Percentiles rank a stretch among this genome's conserved stretches.
Evolutionary conservation across 1,284 basidiomycete species (phyloP).

Genomic region (Spongiforma sp.): DNA sequence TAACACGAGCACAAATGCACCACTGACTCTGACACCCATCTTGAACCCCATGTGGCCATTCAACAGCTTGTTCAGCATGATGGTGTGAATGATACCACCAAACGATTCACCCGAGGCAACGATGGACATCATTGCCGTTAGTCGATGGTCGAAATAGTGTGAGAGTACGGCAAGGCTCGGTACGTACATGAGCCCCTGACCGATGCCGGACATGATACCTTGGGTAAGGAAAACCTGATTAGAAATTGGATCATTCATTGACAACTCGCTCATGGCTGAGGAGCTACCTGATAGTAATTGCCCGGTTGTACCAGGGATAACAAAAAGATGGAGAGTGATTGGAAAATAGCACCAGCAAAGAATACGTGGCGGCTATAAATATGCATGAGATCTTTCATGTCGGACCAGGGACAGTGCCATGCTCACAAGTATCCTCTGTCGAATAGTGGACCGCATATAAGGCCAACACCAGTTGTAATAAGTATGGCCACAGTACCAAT

Average conservation of each 20-base stretch:
- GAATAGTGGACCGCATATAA: slow-evolving; percentile 32
- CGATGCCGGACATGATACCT: slow-evolving; percentile 40
- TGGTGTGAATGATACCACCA: slow-evolving; percentile 42
- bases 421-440: slow-evolving; percentile 40
- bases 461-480: slow-evolving; percentile 26
- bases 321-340: slow-evolving; percentile 40
- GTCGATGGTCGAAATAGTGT: slow-evolving; percentile 42
- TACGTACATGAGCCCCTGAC: slow-evolving; percentile 38
- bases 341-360: slow-evolving; percentile 31
- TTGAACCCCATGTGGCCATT: slow-evolving; percentile 35
- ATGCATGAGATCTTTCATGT: background rate
- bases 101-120: slow-evolving; percentile 42
- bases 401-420: background rate
- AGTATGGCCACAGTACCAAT: slow-evolving; percentile 32
- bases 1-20: slow-evolving; percentile 35
- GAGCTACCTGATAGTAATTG: slow-evolving; percentile 42
- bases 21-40: slow-evolving; percentile 39
- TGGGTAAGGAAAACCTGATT: slow-evolving; percentile 45
- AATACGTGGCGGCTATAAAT: slow-evolving; percentile 16
- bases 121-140: slow-evolving; percentile 40
- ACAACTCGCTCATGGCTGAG: too few species aligned
- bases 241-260: too few species aligned
- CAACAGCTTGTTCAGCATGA: slow-evolving; percentile 49
- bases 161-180: slow-evolving; percentile 42
- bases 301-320: slow-evolving; percentile 41